Evolutionary conservation across 345 rosid species (phyloP).

Genomic region (Lepidium aucheri): DNA sequence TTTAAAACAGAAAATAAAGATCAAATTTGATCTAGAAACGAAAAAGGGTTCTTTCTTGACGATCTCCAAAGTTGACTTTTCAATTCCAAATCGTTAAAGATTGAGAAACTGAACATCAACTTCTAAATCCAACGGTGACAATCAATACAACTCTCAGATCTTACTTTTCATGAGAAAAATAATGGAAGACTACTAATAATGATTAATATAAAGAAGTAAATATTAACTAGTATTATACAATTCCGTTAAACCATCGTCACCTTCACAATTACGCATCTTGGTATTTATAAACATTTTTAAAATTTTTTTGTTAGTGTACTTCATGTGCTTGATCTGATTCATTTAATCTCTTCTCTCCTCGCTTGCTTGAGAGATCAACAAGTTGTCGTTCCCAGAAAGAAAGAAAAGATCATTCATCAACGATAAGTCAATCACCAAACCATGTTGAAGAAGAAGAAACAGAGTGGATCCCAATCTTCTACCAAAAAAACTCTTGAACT

Average conservation of each 20-base stretch:
- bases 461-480: conserved; percentile 24
- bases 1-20: not conserved
- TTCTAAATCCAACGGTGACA: not conserved
- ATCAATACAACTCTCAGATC: conserved; percentile 16
- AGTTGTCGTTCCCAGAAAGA: not conserved
- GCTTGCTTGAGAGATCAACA: conserved; percentile 19
- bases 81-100: conserved; percentile 2
- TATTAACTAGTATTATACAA: not conserved
- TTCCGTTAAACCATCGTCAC: conserved; percentile 12
- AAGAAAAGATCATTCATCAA: not conserved
- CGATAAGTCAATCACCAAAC: conserved; percentile 17
- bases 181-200: not conserved
- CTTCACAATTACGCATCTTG: conserved; percentile 13
- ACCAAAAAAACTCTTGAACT: conserved; percentile 12
- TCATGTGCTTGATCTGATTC: conserved; percentile 25
- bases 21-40: conserved; percentile 4
- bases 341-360: not conserved
- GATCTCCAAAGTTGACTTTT: conserved; percentile 28
- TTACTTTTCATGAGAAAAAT: conserved; percentile 1
- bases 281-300: not conserved
- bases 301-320: not conserved
- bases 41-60: conserved; percentile 5
- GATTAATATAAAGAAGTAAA: not conserved
- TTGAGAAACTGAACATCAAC: conserved; percentile 15
- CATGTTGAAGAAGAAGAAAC: conserved; percentile 29